These are phyloP conservation scores for Neurospora sp. DNA, from an alignment of 2,329 filamentous ascomycete genomes.

Conservation along the genomic window DNA sequence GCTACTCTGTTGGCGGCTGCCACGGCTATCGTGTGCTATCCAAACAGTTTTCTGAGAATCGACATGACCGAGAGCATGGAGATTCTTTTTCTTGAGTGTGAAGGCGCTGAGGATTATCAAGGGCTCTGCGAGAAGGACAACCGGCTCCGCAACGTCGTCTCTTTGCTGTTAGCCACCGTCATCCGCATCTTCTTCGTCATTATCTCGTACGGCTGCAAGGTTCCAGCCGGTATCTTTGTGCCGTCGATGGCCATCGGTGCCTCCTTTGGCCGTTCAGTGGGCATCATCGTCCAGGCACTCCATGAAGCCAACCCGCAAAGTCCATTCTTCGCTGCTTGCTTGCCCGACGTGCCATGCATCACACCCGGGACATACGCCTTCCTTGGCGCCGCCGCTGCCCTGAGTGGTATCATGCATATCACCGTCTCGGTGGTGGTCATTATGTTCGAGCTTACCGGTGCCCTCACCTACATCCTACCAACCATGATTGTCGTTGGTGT, in stretches of 20 bases:
- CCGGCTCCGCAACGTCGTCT: constrained; percentile 68
- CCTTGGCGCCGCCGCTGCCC: constrained; percentile 78
- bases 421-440: constrained; percentile 96
- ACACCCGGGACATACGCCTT: constrained; percentile 97
- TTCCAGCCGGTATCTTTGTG: constrained; percentile 95
- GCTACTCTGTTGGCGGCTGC: constrained; percentile 71
- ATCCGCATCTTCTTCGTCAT: constrained; percentile 80
- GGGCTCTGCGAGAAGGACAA: constrained; percentile 75
- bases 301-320: constrained; percentile 77
- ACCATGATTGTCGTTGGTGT: constrained; percentile 99
- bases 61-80: constrained; percentile 99
- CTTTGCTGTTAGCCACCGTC: constrained; percentile 68
- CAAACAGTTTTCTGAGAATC: constrained; percentile 87
- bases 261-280: constrained; percentile 86
- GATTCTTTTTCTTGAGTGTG: constrained; percentile 89
- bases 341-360: constrained; percentile 88
- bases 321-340: constrained; percentile 78
- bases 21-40: constrained; percentile 91
- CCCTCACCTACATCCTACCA: constrained; percentile 89
- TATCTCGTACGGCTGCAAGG: constrained; percentile 95
- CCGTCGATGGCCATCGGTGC: constrained; percentile 97
- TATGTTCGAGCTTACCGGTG: constrained; percentile 98
- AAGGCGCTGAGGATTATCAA: constrained; percentile 79
- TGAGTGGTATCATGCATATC: constrained; percentile 97
- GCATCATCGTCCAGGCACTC: constrained; percentile 83